Evolutionary conservation across 225 moss, liverwort and hornwort species (phyloP), one percentile per base, ranked within the genome.

Genomic region (Bryoerythrophyllum caledonicum): DNA sequence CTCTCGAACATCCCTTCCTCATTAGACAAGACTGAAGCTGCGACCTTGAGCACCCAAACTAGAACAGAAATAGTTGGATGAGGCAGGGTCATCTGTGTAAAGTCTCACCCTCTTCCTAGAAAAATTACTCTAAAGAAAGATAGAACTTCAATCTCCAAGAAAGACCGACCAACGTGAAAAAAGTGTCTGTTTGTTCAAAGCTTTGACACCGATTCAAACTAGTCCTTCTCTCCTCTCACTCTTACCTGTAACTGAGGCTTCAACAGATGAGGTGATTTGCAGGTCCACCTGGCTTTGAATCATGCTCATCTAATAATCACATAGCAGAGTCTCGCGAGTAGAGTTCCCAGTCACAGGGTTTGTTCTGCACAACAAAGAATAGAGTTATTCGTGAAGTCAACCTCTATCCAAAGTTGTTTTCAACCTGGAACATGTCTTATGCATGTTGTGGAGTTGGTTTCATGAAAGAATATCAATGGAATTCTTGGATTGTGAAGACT

Each of bases 291-390:
- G 17, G 23, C 38, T 74, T 41, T 38, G 61, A 20, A 67, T 56
- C 14, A 62, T 44, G n/a, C 43, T 61, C 72, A 40, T 55, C 21
- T 67, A 73, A 1, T 79, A 92, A 38, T 99, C 95, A 67, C 99
- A 99, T 63, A 99, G 63, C 21, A 95, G 89, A 2, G 99, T 99
- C 60, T 99, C 99, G 10, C 99, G 79, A 10, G 99, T 99, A 20
- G 84, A 71, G 75, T 99, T 95, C 67, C 99, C 99, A 20, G 99
- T 99, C 25, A 89, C 82, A n/a, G 99, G 79, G 67, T 99, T 99
- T 20, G 85, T 80, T 69, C 96, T 97, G 92, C 79, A 74, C 26
- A 70, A 37, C 56, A 30, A 37, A 68, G 35, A 2, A 15, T 16
- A 62, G 24, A 49, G 6, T 19, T 17, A 49, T 17, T 49, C 17